phyloP scores from a whole-genome alignment of 768 basidiomycete genomes.

The Termitomyces sp. region DNA sequence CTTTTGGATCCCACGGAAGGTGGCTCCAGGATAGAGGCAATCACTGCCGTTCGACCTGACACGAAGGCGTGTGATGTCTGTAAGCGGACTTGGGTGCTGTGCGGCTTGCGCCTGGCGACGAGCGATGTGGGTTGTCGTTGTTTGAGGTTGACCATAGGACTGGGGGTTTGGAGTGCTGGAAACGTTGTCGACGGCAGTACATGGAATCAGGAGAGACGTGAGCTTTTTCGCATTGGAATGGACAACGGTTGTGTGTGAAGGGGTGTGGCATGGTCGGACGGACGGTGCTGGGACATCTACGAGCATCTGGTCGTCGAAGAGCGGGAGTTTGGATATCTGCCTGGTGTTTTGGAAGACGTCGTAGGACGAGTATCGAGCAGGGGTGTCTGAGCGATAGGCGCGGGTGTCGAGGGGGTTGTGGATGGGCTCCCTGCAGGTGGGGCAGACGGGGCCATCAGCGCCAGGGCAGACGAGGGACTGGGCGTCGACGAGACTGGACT shows the following conservation, averaged over 20 bases:
- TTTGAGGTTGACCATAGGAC: no score
- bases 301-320: slow-evolving; percentile 36
- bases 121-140: slow-evolving; percentile 15
- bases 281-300: slow-evolving; percentile 23
- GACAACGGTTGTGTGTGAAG: slow-evolving; percentile 16
- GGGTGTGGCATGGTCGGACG: slow-evolving; percentile 17
- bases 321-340: slow-evolving; percentile 18
- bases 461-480: slow-evolving; percentile 19
- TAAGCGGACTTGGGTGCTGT: slow-evolving; percentile 48
- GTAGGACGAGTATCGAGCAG: slow-evolving; percentile 26
- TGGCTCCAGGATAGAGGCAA: slow-evolving; percentile 85
- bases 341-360: slow-evolving; percentile 30
- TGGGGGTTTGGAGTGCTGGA: no score
- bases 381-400: slow-evolving; percentile 25
- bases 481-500: slow-evolving; percentile 38
- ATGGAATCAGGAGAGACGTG: slow-evolving; percentile 22
- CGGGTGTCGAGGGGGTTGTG: slow-evolving; percentile 20
- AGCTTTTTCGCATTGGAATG: slow-evolving; percentile 26
- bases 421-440: slow-evolving; percentile 43
- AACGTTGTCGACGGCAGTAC: slow-evolving; percentile 19
- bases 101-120: slow-evolving; percentile 19
- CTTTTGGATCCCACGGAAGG: slow-evolving; percentile 90
- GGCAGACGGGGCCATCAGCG: slow-evolving; percentile 43
- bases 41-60: slow-evolving; percentile 71
- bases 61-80: slow-evolving; percentile 77